Base-by-base conservation (phyloP, 441 rosid genomes). In the Flueggea neowawraea region DNA sequence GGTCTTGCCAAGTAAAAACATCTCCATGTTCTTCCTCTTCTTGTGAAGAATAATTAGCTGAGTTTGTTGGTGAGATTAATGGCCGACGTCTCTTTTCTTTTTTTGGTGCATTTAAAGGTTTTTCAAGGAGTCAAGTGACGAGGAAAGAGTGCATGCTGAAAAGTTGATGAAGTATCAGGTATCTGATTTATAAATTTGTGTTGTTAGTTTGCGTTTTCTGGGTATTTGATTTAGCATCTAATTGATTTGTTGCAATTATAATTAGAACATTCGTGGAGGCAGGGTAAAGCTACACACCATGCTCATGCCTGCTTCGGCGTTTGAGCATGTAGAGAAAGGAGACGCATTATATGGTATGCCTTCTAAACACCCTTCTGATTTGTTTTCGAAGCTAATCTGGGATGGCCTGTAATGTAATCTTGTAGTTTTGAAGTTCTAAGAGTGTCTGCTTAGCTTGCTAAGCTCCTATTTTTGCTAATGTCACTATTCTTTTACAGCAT, bases 81-180 rank as follows among this genome's bases (percentile, higher is more conserved):
- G 41, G 2, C 28, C 28, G 28, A 22, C 0, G 14, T n/a, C n/a
- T n/a, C n/a, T 52, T 36, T 5, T 41, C 32, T 6, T 16, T 43
- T 56, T 9, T 41, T 62, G n/a, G 41, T 50, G 45, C 12, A 47
- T 31, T 50, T 17, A 60, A 16, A 94, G 97, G 62, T 95, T 95
- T 69, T 95, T 95, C 82, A 87, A 88, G 84, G 98, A 95, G 31
- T 89, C 98, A 0, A 95, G 99, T 65, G 89, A 80, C 54, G 99
- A 95, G 61, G 99, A 95, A 79, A 91, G 98, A 68, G 89, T 75
- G 10, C 99, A 95, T 64, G 97, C 97, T 12, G 98, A 95, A 66
- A 81, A 84, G 76, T 73, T 91, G 28, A 95, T 91, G 97, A 73
- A 91, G 64, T 95, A 89, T 73, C 99, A 95, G 97, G 97, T 91